Base-by-base conservation (phyloP, 2,329 filamentous ascomycete species). In the Claviceps africana region DNA sequence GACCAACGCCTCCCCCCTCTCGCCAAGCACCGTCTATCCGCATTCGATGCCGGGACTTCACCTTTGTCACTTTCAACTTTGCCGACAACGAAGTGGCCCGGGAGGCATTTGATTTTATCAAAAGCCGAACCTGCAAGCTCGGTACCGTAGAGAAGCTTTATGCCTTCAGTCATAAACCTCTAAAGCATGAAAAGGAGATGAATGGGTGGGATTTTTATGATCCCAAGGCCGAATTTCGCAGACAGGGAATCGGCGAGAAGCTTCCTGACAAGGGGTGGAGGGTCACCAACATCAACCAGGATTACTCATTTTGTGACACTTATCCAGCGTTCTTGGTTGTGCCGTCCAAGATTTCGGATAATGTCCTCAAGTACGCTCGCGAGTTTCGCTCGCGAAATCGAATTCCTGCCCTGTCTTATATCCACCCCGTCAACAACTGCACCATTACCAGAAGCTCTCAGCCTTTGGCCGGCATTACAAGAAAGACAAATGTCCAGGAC, bases 371-470 rank as follows among this genome's bases (percentile, higher is more conserved):
- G 63, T 95, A 98, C 64, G 93, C 90, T 28, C 86, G 83, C 54
- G 80, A 83, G 56, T 97, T 95, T 68, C 85, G 93, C 50, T 97
- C 93, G 0, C 81, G 90, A 54, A 82, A 85, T 56, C 83, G 93
- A 55, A 90, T 98, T 66, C 93, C 93, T 1, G 86, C 83, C 3
- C 72, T 98, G 40, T 89, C 89, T 22, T 98, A 98, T 67, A 80
- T 96, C n/a, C 93, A 98, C 66, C 88, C 88, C 0, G 76, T 96
- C 61, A 98, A 97, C 65, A 95, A 95, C 65, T 97, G 93, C 67
- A 93, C 90, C 25, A 95, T 98, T 57, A 96, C 91, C 2, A 79
- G 93, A 64, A 95, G 89, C 63, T 95, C 91, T 3, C 93, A 98
- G 65, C 93, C 93, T 0, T 74, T 91, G 53, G 86, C 91, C 1